A percentile compares a stretch with the other conserved stretches of the same genome.
These are phyloP conservation scores for Metarhizium humberi DNA, from an alignment of 2,329 filamentous ascomycete genomes.

Conservation along the genomic window DNA sequence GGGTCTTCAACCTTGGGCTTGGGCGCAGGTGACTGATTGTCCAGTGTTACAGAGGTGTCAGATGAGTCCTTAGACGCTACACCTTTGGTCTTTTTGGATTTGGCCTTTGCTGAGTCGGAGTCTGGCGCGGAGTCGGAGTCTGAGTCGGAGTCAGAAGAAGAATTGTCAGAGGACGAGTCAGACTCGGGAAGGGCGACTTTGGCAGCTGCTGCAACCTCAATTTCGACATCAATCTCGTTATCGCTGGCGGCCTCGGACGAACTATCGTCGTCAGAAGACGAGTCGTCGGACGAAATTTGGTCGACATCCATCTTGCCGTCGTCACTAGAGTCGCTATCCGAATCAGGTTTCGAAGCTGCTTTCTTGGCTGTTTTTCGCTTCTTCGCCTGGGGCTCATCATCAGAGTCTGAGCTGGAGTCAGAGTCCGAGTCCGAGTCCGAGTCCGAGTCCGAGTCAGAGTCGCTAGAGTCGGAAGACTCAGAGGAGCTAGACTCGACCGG, in stretches of 20 bases:
- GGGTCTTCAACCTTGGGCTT: slow-evolving; percentile 28
- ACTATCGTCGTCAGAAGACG: slow-evolving; percentile 7
- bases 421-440: slow-evolving; percentile 24
- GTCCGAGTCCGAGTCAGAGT: slow-evolving; percentile 29
- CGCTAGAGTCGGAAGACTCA: slow-evolving; percentile 8
- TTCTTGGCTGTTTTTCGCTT: not conserved
- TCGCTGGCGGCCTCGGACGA: slow-evolving; percentile 10
- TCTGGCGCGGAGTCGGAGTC: slow-evolving; percentile 16
- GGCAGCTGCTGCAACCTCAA: slow-evolving; percentile 14
- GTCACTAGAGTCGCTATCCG: slow-evolving; percentile 9
- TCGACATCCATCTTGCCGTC: slow-evolving; percentile 10
- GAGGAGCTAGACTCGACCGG: slow-evolving; percentile 17
- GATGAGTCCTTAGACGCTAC: slow-evolving; percentile 22
- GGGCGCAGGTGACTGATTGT: slow-evolving; percentile 36
- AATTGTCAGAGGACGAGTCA: not conserved
- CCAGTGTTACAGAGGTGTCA: slow-evolving; percentile 41
- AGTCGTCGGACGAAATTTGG: slow-evolving; percentile 16
- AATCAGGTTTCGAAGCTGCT: slow-evolving; percentile 3
- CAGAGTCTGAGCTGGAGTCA: slow-evolving; percentile 24
- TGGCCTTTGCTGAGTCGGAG: slow-evolving; percentile 13
- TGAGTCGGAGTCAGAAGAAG: slow-evolving; percentile 21
- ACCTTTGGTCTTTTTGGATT: slow-evolving; percentile 10
- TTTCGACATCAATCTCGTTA: not conserved
- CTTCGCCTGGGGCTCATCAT: slow-evolving; percentile 12
- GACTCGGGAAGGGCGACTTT: slow-evolving; percentile 11